Percentiles rank a stretch among this genome's conserved stretches.
These are phyloP conservation scores for Pseudocercospora musae DNA, from an alignment of 2,329 filamentous ascomycete species.

Conservation along the genomic window DNA sequence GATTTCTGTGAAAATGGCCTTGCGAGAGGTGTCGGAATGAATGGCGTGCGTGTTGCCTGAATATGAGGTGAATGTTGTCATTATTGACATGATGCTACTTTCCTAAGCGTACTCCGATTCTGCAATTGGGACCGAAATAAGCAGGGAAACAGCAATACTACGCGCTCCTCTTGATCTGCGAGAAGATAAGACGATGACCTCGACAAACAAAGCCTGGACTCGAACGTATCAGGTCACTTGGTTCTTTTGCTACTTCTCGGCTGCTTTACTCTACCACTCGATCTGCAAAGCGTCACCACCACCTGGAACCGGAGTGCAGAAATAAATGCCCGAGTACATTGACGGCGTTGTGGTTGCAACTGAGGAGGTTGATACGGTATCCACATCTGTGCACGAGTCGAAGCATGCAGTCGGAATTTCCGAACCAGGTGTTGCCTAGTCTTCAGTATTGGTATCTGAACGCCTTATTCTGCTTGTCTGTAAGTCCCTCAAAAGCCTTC, in stretches of 20 bases:
- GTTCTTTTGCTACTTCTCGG: slow-evolving; percentile 7
- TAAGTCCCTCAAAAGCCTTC: slow-evolving; percentile 19
- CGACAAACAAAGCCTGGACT: slow-evolving; percentile 1
- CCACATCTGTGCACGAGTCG: neutral
- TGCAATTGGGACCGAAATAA: neutral
- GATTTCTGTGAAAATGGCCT: neutral
- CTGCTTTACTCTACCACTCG: neutral
- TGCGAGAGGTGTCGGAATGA: neutral
- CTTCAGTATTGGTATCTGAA: slow-evolving; percentile 12
- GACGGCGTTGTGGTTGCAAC: neutral
- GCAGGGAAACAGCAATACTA: neutral
- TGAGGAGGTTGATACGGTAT: neutral
- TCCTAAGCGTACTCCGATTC: neutral
- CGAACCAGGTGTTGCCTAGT: neutral
- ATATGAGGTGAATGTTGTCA: neutral
- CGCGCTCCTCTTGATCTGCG: neutral
- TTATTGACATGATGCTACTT: neutral
- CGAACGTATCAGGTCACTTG: slow-evolving; percentile 6
- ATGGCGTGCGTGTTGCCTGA: neutral
- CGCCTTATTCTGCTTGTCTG: slow-evolving; percentile 24
- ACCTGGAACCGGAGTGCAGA: slow-evolving; percentile 1
- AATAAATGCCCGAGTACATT: neutral
- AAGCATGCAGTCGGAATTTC: neutral
- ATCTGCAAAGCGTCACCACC: neutral
- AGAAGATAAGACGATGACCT: neutral